Evolutionary conservation across 768 basidiomycete species (phyloP), one percentile per base, ranked within the genome.

Genomic region (Suillus lakei): DNA sequence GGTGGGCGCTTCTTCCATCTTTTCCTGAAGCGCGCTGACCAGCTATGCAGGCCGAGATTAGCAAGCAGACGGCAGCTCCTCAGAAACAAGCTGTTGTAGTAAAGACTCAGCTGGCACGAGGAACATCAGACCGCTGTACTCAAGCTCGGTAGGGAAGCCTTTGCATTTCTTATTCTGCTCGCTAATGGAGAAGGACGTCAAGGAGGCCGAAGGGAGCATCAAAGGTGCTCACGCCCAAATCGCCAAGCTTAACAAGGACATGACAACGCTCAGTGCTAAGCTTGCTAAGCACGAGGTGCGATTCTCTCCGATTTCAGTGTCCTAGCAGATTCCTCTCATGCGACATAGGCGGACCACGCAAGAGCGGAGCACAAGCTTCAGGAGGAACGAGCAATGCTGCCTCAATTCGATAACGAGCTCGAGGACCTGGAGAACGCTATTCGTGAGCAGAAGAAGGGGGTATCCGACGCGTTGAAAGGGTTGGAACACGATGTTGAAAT

Each of bases 81-180:
- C 91, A 93, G 72, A 95, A 93, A 78, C 90, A 96, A 74, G 83
- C 90, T 2, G 89, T 91, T 3, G 79, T 83, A 8, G 87, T 98
- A 66, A 99, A 98, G 80, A 87, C 87, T 10, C 86, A 90, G 68
- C n/a, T n/a, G n/a, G n/a, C 95, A 98, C 73, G 95, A 93, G 79
- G 95, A 96, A 65, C 82, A 92, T 28, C 96, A 98, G 72, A 94
- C 95, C 0, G 91, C 90, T 1, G 83, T 83, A 36, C 85, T 99
- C 9, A 96, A 99, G 73, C 81, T 95, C n/a, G 92, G 96, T 97
- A 68, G 51, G 89, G 73, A 23, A 41, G 6, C 7, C 12, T 30
- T 30, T n/a, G 6, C 21, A 43, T 41, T 5, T 28, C 5, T 21
- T 48, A 26, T 36, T 7, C 26, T 38, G 13, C 15, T 15, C 28